Conservation (phyloP, 306 rosid species). For the Vigna trinervia region DNA sequence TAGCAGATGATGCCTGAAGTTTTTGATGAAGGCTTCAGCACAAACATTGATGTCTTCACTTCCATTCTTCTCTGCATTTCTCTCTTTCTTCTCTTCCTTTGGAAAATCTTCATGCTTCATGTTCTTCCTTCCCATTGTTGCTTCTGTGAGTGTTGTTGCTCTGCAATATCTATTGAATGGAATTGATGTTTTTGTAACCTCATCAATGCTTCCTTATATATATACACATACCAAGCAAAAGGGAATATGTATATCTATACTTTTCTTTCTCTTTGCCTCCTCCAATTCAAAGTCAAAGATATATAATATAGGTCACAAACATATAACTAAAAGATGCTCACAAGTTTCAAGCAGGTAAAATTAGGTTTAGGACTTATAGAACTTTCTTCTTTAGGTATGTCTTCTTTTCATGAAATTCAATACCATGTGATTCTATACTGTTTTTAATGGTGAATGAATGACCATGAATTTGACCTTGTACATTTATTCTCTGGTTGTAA, state of each 20-base stretch:
- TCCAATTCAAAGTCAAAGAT: constrained; percentile 48
- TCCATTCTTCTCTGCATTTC: constrained; percentile 59
- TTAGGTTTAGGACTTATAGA: not conserved
- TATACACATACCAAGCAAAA: constrained; percentile 17
- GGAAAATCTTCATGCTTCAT: constrained; percentile 20
- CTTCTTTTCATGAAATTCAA: not conserved
- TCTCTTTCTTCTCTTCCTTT: constrained; percentile 46
- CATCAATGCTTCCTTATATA: constrained; percentile 44
- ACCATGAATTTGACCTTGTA: too few relatives aligned
- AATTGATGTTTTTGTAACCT: constrained; percentile 15
- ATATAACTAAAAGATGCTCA: not conserved
- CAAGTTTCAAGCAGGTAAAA: not conserved
- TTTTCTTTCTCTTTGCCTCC: not conserved
- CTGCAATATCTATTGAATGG: constrained; percentile 4
- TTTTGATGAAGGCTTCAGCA: constrained; percentile 87
- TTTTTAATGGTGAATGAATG: not conserved
- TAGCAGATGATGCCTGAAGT: constrained; percentile 76
- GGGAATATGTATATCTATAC: not conserved
- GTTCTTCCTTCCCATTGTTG: constrained; percentile 47
- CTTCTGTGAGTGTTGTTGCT: not conserved
- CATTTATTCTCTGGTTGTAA: too few relatives aligned
- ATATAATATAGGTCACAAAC: constrained; percentile 1
- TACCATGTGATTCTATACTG: not conserved
- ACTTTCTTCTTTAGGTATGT: not conserved
- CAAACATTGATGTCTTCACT: constrained; percentile 72